Percentiles rank a stretch among this genome's conserved stretches.
These are phyloP conservation scores for Thalassiosira ordinaria DNA, from an alignment of 352 stramenopile genomes.

Conservation along the genomic window DNA sequence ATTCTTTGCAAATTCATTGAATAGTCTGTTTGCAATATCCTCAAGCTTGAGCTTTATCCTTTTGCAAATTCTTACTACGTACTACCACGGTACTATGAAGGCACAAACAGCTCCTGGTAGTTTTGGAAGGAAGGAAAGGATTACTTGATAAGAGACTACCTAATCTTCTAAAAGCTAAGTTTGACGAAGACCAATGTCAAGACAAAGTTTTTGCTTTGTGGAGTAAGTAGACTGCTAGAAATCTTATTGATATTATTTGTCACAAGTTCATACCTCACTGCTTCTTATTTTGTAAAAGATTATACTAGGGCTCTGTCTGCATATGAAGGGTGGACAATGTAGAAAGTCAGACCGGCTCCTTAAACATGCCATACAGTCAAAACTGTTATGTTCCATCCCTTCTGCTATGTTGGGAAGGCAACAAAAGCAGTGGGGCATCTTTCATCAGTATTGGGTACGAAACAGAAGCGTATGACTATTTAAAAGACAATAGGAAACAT, in stretches of 20 bases:
- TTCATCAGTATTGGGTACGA: not conserved
- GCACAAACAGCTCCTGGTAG: slow-evolving; percentile 6
- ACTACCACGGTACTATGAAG: no score
- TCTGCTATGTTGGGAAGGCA: not conserved
- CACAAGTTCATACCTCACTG: no score
- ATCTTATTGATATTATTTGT: no score
- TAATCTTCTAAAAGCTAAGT: not conserved
- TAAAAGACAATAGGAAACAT: not conserved
- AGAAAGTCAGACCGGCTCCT: not conserved
- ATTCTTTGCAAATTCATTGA: no score
- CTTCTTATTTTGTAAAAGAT: no score
- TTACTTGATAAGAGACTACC: not conserved
- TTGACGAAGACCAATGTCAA: not conserved
- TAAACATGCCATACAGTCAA: not conserved
- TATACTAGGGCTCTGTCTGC: not conserved
- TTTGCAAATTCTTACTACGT: no score
- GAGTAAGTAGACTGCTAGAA: no score
- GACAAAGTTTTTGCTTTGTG: slow-evolving; percentile 3
- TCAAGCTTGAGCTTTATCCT: no score
- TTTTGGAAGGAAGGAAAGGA: not conserved
- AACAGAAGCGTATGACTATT: not conserved
- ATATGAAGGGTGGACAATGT: not conserved
- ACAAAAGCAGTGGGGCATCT: not conserved
- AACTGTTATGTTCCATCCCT: not conserved
- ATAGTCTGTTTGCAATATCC: no score